A percentile compares a stretch with the other conserved stretches of the same genome.
Conservation (phyloP, 352 stramenopile genomes). For the Phytopythium aichiense region DNA sequence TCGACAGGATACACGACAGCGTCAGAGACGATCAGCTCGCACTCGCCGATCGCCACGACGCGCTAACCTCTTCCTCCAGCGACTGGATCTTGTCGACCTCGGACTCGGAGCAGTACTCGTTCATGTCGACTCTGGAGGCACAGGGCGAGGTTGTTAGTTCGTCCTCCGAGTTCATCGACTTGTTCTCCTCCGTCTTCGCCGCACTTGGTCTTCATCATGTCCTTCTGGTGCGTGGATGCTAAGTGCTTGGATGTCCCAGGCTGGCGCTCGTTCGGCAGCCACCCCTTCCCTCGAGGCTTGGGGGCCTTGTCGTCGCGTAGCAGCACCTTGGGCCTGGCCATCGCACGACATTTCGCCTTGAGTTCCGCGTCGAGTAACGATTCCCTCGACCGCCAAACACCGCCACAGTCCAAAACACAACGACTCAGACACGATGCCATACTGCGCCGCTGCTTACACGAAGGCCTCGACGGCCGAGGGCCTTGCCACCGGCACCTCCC, state of each 20-base stretch:
- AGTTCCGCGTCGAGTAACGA: neutral
- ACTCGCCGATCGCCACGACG: neutral
- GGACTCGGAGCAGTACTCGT: constrained; percentile 27
- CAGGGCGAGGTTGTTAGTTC: neutral
- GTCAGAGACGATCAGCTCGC: neutral
- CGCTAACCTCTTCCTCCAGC: constrained; percentile 39
- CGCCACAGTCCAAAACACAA: neutral
- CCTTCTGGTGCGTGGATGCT: constrained; percentile 12
- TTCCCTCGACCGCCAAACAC: neutral
- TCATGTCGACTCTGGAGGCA: constrained; percentile 22
- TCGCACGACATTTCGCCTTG: neutral
- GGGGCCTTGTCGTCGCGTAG: constrained; percentile 23
- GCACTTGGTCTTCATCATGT: constrained; percentile 26
- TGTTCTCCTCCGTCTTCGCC: neutral
- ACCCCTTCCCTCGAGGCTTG: constrained; percentile 10
- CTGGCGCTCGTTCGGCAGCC: constrained; percentile 47
- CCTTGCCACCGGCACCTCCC: constrained; percentile 52
- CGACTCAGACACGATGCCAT: neutral
- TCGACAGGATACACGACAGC: neutral
- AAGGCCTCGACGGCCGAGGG: constrained; percentile 53
- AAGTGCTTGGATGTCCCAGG: constrained; percentile 56
- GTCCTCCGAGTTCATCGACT: neutral
- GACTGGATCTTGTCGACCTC: constrained; percentile 25
- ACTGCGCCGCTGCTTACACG: constrained; percentile 23
- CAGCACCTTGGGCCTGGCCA: constrained; percentile 14